Conservation (phyloP, 768 basidiomycete species). For the Psilocybe subaeruginosa region DNA sequence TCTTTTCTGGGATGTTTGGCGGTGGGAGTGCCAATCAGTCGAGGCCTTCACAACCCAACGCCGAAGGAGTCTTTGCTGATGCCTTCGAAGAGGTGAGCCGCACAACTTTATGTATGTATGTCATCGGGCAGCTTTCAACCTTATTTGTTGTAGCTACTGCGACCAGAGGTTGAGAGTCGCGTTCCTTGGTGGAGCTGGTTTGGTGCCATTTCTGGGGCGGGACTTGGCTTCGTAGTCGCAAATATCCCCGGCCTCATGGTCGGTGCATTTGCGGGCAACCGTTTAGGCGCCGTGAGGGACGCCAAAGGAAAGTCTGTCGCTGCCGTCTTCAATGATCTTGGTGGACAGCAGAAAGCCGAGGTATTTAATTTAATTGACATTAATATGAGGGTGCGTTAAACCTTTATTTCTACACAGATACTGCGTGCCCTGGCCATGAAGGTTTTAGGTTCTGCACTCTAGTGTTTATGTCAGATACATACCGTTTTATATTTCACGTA, state of each 20-base stretch:
- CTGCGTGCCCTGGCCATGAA: constrained; percentile 82
- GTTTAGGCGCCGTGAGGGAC: constrained; percentile 89
- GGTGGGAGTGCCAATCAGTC: constrained; percentile 30
- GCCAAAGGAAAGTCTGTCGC: constrained; percentile 95
- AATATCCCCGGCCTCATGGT: constrained; percentile 88
- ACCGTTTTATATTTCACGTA: not conserved
- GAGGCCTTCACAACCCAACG: constrained; percentile 59
- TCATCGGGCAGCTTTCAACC: not conserved
- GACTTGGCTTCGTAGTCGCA: constrained; percentile 63
- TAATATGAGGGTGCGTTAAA: not conserved
- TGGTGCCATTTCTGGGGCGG: constrained; percentile 75
- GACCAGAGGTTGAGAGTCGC: constrained; percentile 78
- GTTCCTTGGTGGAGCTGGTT: constrained; percentile 78
- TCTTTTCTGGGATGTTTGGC: constrained; percentile 77
- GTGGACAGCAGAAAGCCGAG: constrained; percentile 84
- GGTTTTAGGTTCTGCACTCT: constrained; percentile 68
- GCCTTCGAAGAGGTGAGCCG: constrained; percentile 85
- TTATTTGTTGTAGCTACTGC: constrained; percentile 54
- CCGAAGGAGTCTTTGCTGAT: constrained; percentile 84
- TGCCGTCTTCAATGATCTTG: constrained; percentile 80
- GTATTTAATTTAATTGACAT: constrained; percentile 37
- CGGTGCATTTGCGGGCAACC: constrained; percentile 86
- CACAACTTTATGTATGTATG: not conserved
- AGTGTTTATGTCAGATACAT: not conserved
- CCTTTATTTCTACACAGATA: constrained; percentile 49